phyloP scores from a whole-genome alignment of 331 rosid genomes.

The Dryas integrifolia region DNA sequence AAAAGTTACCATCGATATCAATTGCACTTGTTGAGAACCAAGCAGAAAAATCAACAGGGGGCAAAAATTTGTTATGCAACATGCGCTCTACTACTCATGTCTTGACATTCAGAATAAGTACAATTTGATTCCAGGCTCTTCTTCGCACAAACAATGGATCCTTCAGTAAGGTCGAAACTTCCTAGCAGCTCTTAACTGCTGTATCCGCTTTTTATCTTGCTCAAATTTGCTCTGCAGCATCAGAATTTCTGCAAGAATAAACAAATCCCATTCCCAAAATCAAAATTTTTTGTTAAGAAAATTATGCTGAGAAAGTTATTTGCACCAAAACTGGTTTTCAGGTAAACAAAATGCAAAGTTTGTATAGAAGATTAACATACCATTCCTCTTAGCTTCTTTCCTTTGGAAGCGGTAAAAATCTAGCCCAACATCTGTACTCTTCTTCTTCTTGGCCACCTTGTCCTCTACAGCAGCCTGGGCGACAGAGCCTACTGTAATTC shows the following conservation, averaged over 20 bases:
- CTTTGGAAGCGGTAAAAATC: slow-evolving; percentile 88
- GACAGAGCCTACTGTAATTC: slow-evolving; percentile 71
- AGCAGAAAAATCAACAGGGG: neutral
- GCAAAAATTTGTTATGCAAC: neutral
- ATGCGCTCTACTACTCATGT: neutral
- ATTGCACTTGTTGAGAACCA: neutral
- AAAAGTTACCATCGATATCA: neutral
- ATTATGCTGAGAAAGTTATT: neutral
- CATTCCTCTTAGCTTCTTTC: slow-evolving; percentile 83
- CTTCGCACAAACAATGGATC: neutral
- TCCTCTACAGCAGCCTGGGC: slow-evolving; percentile 65
- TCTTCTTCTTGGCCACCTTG: slow-evolving; percentile 71
- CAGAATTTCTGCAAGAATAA: slow-evolving; percentile 60
- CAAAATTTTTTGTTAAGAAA: neutral
- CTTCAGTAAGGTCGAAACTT: slow-evolving; percentile 75
- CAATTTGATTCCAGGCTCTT: neutral
- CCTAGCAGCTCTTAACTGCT: slow-evolving; percentile 72
- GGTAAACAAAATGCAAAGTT: neutral
- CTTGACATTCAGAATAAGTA: neutral
- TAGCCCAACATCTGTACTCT: slow-evolving; percentile 52
- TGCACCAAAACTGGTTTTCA: neutral
- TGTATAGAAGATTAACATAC: slow-evolving; percentile 33
- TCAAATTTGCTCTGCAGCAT: slow-evolving; percentile 73
- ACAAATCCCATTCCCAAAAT: neutral
- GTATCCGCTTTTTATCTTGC: slow-evolving; percentile 71